phyloP scores from a whole-genome alignment of 2,329 filamentous ascomycete species.

The Colletotrichum sp. region DNA sequence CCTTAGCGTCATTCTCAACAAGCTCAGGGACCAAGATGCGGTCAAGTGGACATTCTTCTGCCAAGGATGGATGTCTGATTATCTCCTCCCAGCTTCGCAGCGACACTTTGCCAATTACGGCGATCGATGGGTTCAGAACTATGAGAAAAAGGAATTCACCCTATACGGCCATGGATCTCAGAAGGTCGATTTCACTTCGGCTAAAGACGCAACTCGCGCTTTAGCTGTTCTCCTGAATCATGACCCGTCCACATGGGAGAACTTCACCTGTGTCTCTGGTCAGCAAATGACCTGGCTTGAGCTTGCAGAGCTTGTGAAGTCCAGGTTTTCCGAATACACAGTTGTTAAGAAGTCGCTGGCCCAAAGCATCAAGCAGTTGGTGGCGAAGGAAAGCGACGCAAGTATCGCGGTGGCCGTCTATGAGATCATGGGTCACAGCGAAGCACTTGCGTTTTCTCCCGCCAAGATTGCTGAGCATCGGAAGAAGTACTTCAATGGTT shows the following conservation, averaged over 20 bases:
- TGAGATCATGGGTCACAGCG: not conserved
- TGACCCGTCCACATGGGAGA: not conserved
- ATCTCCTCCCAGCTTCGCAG: not conserved
- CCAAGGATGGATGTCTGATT: not conserved
- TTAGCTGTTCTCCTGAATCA: not conserved
- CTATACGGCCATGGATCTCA: not conserved
- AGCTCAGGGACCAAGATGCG: not conserved
- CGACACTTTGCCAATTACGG: not conserved
- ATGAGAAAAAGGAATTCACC: not conserved
- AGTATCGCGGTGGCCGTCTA: not conserved
- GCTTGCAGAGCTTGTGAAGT: not conserved
- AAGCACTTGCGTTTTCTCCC: not conserved
- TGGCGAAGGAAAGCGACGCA: not conserved
- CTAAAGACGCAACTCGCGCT: not conserved
- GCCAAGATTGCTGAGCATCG: rapidly evolving
- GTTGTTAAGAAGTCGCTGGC: not conserved
- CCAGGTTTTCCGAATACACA: not conserved
- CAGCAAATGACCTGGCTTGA: not conserved
- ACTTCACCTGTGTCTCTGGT: not conserved
- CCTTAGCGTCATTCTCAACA: not conserved
- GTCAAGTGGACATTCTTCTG: not conserved
- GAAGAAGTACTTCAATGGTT: rapidly evolving
- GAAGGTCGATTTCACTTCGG: not conserved
- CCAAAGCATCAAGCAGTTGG: not conserved
- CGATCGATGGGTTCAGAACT: not conserved